Conservation (phyloP, 2,329 filamentous ascomycete species). For the Daldinia sp. region DNA sequence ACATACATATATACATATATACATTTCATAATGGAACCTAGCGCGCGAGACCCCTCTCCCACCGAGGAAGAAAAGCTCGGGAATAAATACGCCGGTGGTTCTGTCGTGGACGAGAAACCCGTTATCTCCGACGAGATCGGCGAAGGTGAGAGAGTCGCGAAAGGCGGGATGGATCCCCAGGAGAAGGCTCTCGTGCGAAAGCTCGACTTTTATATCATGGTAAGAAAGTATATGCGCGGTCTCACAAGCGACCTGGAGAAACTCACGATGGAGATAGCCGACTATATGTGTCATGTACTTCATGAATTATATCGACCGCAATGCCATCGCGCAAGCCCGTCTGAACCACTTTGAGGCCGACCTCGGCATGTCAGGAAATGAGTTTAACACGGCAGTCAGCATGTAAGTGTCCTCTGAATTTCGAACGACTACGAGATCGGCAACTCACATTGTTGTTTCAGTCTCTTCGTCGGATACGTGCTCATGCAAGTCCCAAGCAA, state of each 20-base stretch:
- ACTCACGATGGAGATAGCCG: conserved; percentile 38
- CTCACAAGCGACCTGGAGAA: neutral
- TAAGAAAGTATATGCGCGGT: conserved; percentile 34
- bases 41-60: neutral
- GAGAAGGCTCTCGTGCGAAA: conserved; percentile 53
- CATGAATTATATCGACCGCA: conserved; percentile 56
- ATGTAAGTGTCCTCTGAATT: conserved; percentile 35
- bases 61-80: neutral
- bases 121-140: neutral
- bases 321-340: conserved; percentile 57
- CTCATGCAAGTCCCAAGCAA: conserved; percentile 52
- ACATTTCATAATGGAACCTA: conserved; percentile 6
- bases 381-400: conserved; percentile 50
- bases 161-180: conserved; percentile 49
- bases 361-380: conserved; percentile 51
- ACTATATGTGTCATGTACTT: conserved; percentile 55
- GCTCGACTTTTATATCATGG: conserved; percentile 54
- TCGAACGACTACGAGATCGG: neutral
- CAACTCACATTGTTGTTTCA: conserved; percentile 23
- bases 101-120: neutral
- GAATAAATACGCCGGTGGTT: neutral
- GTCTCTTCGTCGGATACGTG: conserved; percentile 52
- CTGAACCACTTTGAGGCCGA: conserved; percentile 53
- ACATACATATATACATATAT: neutral
- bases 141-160: neutral